Evolutionary conservation across 164 flowering plant genomes (phyloP).

Genomic region (Aristolochia californica): DNA sequence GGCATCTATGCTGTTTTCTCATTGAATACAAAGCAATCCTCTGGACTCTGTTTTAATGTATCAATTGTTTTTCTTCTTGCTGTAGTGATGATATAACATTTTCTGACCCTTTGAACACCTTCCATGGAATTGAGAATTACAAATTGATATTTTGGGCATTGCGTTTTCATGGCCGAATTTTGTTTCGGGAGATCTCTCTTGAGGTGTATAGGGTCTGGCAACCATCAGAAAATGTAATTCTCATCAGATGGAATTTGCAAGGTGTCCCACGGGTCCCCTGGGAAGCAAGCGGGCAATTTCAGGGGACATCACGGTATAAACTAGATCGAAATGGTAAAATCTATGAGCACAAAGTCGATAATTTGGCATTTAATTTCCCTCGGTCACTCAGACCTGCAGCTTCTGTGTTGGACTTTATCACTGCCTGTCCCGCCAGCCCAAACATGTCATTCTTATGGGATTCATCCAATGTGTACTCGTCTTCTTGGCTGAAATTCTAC

Average conservation of each 20-base stretch:
- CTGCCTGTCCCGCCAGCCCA: slow-evolving; percentile 78
- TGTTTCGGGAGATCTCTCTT: slow-evolving; percentile 61
- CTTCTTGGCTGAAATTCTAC: slow-evolving; percentile 80
- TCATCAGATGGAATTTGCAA: slow-evolving; percentile 76
- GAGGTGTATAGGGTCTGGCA: slow-evolving; percentile 77
- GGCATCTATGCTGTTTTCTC: too few species aligned
- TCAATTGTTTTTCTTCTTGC: not conserved
- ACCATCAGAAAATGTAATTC: slow-evolving; percentile 66
- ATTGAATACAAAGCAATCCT: too few species aligned
- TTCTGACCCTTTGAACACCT: slow-evolving; percentile 71
- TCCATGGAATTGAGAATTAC: slow-evolving; percentile 80
- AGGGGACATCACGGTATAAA: slow-evolving; percentile 86
- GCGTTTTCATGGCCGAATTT: slow-evolving; percentile 66
- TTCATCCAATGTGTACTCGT: slow-evolving; percentile 16
- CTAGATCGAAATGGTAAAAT: slow-evolving; percentile 78
- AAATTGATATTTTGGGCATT: slow-evolving; percentile 83
- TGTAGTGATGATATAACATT: slow-evolving; percentile 82
- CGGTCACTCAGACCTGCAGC: slow-evolving; percentile 50
- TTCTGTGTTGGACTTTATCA: slow-evolving; percentile 72
- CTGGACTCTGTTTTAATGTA: too few species aligned
- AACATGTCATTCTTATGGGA: slow-evolving; percentile 77
- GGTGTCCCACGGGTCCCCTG: slow-evolving; percentile 95
- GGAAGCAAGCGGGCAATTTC: slow-evolving; percentile 79
- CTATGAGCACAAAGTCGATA: slow-evolving; percentile 82
- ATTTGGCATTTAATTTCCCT: slow-evolving; percentile 74